Conservation (phyloP, 2,329 filamentous ascomycete genomes). For the Calonectria honghensis region DNA sequence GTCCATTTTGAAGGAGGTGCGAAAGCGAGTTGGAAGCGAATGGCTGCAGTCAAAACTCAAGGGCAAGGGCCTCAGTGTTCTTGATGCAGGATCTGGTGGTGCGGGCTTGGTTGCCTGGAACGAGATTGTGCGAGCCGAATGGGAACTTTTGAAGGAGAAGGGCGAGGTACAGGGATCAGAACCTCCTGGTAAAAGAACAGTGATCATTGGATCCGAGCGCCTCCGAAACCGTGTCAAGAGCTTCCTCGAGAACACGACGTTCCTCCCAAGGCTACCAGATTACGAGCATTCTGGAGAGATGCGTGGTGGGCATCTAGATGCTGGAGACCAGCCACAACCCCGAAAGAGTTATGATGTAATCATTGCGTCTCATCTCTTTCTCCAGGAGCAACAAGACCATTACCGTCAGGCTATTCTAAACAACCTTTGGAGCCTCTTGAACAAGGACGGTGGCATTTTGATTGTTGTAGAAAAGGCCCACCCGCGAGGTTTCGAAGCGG, state of each 20-base stretch:
- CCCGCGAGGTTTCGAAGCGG: slow-evolving; percentile 92
- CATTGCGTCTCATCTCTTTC: slow-evolving; percentile 89
- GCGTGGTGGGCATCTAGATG: slow-evolving; percentile 75
- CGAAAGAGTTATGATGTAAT: slow-evolving; percentile 93
- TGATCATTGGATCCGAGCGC: slow-evolving; percentile 84
- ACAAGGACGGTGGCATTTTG: slow-evolving; percentile 88
- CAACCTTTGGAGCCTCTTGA: slow-evolving; percentile 92
- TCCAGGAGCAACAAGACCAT: slow-evolving; percentile 84
- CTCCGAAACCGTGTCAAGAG: slow-evolving; percentile 84
- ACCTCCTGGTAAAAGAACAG: slow-evolving; percentile 84
- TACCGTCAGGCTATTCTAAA: slow-evolving; percentile 86
- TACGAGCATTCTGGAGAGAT: slow-evolving; percentile 81
- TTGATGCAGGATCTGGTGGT: slow-evolving; percentile 85
- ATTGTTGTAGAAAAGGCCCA: slow-evolving; percentile 94
- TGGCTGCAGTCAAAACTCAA: slow-evolving; percentile 81
- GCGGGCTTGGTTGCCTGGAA: slow-evolving; percentile 85
- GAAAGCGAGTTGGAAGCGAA: slow-evolving; percentile 80
- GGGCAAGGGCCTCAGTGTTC: slow-evolving; percentile 75
- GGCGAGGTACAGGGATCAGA: slow-evolving; percentile 64
- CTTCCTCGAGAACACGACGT: slow-evolving; percentile 91
- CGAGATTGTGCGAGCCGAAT: slow-evolving; percentile 87
- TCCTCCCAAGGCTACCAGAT: slow-evolving; percentile 93
- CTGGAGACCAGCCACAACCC: slow-evolving; percentile 70
- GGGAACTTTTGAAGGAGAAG: slow-evolving; percentile 79
- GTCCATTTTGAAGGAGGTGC: slow-evolving; percentile 82